Evolutionary conservation across 2,329 filamentous ascomycete species (phyloP).

Genomic region (Leptographium flavum): DNA sequence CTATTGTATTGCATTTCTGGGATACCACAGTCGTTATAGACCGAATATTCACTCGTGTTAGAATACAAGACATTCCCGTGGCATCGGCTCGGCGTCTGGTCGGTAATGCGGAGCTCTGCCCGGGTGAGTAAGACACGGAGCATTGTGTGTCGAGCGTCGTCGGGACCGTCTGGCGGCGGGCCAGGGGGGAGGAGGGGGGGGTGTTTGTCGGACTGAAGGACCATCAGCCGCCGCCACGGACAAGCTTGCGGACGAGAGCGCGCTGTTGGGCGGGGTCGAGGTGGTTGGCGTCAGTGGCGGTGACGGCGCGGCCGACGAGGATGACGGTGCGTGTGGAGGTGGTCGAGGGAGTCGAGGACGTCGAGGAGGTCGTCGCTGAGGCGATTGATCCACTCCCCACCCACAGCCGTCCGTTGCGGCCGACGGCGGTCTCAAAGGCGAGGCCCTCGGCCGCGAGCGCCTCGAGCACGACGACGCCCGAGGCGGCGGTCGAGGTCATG

Average conservation of each 20-base stretch:
- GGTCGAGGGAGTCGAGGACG: slow-evolving; percentile 26
- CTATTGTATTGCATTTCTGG: no score
- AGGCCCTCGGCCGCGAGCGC: slow-evolving; percentile 63
- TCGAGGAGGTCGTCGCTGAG: slow-evolving; percentile 34
- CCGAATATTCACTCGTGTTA: no score
- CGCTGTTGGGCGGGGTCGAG: slow-evolving; percentile 53
- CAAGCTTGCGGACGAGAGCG: slow-evolving; percentile 38
- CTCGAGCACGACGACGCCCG: slow-evolving; percentile 60
- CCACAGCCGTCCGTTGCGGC: slow-evolving; percentile 86
- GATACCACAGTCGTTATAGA: no score
- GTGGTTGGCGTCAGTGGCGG: slow-evolving; percentile 57
- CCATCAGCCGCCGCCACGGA: slow-evolving; percentile 44
- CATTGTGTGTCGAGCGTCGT: no score
- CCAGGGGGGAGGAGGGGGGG: no score
- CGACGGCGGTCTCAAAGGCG: slow-evolving; percentile 86
- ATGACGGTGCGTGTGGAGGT: slow-evolving; percentile 38
- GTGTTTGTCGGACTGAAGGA: no score
- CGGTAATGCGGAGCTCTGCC: no score
- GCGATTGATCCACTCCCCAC: no score
- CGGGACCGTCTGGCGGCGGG: no score
- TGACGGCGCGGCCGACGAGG: slow-evolving; percentile 63
- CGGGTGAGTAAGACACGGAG: no score
- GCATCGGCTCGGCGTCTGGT: no score
- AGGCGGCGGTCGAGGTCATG: slow-evolving; percentile 46
- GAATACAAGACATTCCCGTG: no score